Evolutionary conservation across 352 stramenopile genomes (phyloP), one percentile per base, ranked within the genome.

Genomic region (Phytophthora pisi): DNA sequence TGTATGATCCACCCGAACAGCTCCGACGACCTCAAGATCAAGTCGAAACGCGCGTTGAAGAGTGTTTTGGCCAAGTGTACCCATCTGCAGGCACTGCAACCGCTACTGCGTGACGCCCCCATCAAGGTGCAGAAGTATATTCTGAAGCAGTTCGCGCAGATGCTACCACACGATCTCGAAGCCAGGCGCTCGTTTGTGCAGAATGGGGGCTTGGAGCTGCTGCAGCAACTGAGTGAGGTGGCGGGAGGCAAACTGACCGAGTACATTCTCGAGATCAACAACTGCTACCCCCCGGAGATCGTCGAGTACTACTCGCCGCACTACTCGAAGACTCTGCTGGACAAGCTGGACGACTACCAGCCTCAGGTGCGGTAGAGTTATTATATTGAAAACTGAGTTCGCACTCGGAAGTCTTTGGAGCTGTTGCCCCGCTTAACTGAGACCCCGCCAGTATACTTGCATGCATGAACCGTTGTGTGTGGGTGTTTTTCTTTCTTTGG

Each of bases 51-150:
- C 23, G 93, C 93, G 38, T 77, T 98, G 40, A 98, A 98, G 77
- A 97, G 88, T 58, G 89, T 98, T 13, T 72, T 98, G 3, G 89
- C 87, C 59, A 98, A 98, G 75, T 98, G 95, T 61, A 98, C 93
- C n/a, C 90, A 98, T 64, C 72, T 98, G 9, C 89, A 95, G 56
- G 95, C 94, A 5, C 77, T 98, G 24, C 90, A 98, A 70, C 95
- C 95, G 23, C 69, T 98, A 40, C 75, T 98, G n/a, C 75, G 90
- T 15, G 95, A 98, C 42, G 88, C 92, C 3, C 93, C 93, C 0
- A 79, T 97, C 61, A 98, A 98, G 70, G 93, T 98, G 38, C 92
- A 98, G 70, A 98, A 98, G 89, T 98, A 98, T 77, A 96, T 98
- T 57, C 82, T 98, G 36, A 93, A 96, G 61, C 95, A 98, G 72